A percentile compares a stretch with the other conserved stretches of the same genome.
These are phyloP conservation scores for Boletellus dicymbophilus DNA, from an alignment of 1,284 basidiomycete species.

Conservation along the genomic window DNA sequence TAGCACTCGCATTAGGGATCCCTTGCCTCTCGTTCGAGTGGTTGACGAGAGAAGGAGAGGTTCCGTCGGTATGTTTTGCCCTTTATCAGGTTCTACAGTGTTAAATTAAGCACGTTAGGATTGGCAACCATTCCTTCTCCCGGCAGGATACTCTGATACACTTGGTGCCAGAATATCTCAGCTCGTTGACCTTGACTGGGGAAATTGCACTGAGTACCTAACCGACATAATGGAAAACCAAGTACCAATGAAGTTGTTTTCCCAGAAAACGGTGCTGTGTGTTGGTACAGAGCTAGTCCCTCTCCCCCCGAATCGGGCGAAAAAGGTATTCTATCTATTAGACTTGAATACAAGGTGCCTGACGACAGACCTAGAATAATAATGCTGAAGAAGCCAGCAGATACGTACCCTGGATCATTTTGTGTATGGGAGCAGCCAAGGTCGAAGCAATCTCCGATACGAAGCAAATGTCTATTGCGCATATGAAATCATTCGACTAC, in stretches of 20 bases:
- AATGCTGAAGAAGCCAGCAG: slow-evolving; percentile 30
- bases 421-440: slow-evolving; percentile 71
- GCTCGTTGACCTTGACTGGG: slow-evolving; percentile 72
- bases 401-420: slow-evolving; percentile 55
- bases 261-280: slow-evolving; percentile 53
- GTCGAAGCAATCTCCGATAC: slow-evolving; percentile 57
- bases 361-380: slow-evolving; percentile 16
- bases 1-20: slow-evolving; percentile 82
- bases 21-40: slow-evolving; percentile 76
- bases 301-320: slow-evolving; percentile 33
- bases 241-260: slow-evolving; percentile 58
- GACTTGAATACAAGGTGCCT: not conserved
- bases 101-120: slow-evolving; percentile 34
- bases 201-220: slow-evolving; percentile 53
- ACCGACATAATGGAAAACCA: slow-evolving; percentile 55
- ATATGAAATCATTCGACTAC: slow-evolving; percentile 54
- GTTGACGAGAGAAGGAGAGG: slow-evolving; percentile 43
- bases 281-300: slow-evolving; percentile 59
- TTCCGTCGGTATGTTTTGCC: slow-evolving; percentile 26
- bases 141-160: slow-evolving; percentile 63
- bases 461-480: slow-evolving; percentile 34
- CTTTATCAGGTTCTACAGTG: not conserved
- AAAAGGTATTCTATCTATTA: slow-evolving; percentile 32
- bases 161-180: slow-evolving; percentile 63
- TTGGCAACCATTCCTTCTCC: slow-evolving; percentile 68